Conservation (phyloP, 805 yeast species). For the Kurtzmaniella fragi region DNA sequence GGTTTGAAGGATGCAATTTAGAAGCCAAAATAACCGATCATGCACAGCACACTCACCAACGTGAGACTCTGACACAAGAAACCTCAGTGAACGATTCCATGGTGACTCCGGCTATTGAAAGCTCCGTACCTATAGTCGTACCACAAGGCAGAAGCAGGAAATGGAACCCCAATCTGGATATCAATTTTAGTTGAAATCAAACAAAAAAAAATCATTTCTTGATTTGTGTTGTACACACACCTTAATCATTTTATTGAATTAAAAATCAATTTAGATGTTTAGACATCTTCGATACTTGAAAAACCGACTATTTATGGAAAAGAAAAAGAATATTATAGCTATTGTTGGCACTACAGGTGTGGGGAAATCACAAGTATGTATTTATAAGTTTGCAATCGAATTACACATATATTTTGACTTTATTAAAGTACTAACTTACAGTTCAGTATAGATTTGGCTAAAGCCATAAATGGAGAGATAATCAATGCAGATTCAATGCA, state of each 20-base stretch:
- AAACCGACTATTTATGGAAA: conserved; percentile 24
- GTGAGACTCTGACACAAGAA: too few relatives aligned
- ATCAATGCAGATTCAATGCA: conserved; percentile 98
- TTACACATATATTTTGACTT: not conserved
- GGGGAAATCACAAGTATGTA: conserved; percentile 76
- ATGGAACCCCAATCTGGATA: conserved; percentile 11
- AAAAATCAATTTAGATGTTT: conserved; percentile 2
- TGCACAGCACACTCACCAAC: not conserved
- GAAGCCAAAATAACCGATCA: conserved; percentile 21
- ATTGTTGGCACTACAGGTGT: conserved; percentile 95
- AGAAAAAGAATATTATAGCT: conserved; percentile 45
- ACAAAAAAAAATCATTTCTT: not conserved
- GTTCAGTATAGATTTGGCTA: conserved; percentile 75
- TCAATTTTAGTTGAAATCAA: too few relatives aligned
- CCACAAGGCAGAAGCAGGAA: conserved; percentile 1
- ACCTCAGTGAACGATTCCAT: too few relatives aligned
- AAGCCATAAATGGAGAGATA: conserved; percentile 74
- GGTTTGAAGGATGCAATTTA: conserved; percentile 49
- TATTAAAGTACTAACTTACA: conserved; percentile 18
- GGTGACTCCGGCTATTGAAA: not conserved
- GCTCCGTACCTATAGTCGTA: not conserved
- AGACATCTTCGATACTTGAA: conserved; percentile 14
- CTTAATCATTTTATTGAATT: not conserved
- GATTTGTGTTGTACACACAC: not conserved
- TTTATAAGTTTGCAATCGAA: not conserved